These are phyloP conservation scores for Penicillium griseofulvum DNA, from an alignment of 2,329 filamentous ascomycete genomes.

Conservation along the genomic window DNA sequence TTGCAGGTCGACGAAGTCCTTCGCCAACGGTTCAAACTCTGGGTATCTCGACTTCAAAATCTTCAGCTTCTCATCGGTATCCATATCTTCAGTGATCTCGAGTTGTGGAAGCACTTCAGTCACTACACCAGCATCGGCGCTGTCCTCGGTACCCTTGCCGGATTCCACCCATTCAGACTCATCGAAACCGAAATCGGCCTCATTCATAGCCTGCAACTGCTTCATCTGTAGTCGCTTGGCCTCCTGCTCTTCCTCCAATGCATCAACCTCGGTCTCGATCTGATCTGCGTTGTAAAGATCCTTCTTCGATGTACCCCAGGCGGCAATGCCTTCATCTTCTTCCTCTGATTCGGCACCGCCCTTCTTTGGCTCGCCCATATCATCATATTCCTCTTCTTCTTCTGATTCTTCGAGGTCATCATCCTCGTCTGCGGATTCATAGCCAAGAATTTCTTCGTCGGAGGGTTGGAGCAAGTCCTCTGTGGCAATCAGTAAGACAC, in stretches of 20 bases:
- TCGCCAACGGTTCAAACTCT: slow-evolving; percentile 82
- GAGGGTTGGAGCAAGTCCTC: slow-evolving; percentile 58
- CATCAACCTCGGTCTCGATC: slow-evolving; percentile 68
- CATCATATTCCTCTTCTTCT: slow-evolving; percentile 40
- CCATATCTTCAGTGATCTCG: slow-evolving; percentile 77
- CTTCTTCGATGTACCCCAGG: slow-evolving; percentile 82
- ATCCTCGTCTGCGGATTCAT: slow-evolving; percentile 33
- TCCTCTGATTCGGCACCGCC: slow-evolving; percentile 30
- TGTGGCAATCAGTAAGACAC: slow-evolving; percentile 29
- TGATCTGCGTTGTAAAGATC: slow-evolving; percentile 91
- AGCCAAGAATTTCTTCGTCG: slow-evolving; percentile 62
- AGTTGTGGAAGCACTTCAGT: slow-evolving; percentile 83
- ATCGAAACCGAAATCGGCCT: slow-evolving; percentile 91
- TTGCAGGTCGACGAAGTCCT: slow-evolving; percentile 74
- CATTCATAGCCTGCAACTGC: slow-evolving; percentile 82
- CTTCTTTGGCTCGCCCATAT: slow-evolving; percentile 23
- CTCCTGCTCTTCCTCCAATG: slow-evolving; percentile 87
- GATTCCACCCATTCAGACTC: slow-evolving; percentile 76
- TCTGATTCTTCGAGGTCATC: slow-evolving; percentile 42
- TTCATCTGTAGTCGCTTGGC: slow-evolving; percentile 86
- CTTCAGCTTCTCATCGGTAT: slow-evolving; percentile 68
- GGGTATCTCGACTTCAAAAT: slow-evolving; percentile 81
- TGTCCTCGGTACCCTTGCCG: slow-evolving; percentile 46
- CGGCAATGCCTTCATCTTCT: slow-evolving; percentile 60
- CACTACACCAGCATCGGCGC: slow-evolving; percentile 58